Conservation (phyloP, 2,329 filamentous ascomycete genomes). For the Hymenoscyphus occultus region DNA sequence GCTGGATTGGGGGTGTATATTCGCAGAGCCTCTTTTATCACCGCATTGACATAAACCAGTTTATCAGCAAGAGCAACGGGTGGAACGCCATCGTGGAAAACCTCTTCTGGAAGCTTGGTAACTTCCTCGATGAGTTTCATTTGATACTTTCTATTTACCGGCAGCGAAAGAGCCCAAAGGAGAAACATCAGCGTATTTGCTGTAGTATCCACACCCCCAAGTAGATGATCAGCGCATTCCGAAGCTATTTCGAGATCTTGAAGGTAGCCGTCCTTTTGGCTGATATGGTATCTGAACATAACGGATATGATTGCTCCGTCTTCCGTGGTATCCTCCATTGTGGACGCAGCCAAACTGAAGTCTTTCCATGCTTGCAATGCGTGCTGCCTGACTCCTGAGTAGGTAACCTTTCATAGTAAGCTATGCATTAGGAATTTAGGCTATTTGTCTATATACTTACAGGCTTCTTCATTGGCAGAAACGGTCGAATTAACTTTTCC, state of each 20-base stretch:
- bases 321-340: slow-evolving; percentile 15
- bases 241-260: slow-evolving; percentile 49
- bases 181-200: slow-evolving; percentile 51
- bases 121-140: slow-evolving; percentile 45
- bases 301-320: slow-evolving; percentile 39
- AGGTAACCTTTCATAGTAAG: too few relatives aligned
- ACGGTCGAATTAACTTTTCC: too few relatives aligned
- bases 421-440: too few relatives aligned
- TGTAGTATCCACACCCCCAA: slow-evolving; percentile 53
- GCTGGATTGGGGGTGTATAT: too few relatives aligned
- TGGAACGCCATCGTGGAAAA: too few relatives aligned
- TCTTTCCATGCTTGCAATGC: slow-evolving; percentile 35
- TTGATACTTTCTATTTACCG: slow-evolving; percentile 44
- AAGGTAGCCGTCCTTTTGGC: slow-evolving; percentile 33
- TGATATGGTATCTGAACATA: slow-evolving; percentile 38
- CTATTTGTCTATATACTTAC: too few relatives aligned
- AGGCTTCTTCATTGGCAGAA: too few relatives aligned
- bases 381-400: slow-evolving; percentile 27
- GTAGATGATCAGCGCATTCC: slow-evolving; percentile 52
- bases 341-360: slow-evolving; percentile 14
- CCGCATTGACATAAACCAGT: too few relatives aligned
- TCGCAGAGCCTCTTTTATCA: too few relatives aligned
- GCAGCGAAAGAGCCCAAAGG: slow-evolving; percentile 48
- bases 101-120: slow-evolving; percentile 13
- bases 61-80: too few relatives aligned